phyloP scores from a whole-genome alignment of 805 yeast genomes.

The Brettanomyces sp. region DNA sequence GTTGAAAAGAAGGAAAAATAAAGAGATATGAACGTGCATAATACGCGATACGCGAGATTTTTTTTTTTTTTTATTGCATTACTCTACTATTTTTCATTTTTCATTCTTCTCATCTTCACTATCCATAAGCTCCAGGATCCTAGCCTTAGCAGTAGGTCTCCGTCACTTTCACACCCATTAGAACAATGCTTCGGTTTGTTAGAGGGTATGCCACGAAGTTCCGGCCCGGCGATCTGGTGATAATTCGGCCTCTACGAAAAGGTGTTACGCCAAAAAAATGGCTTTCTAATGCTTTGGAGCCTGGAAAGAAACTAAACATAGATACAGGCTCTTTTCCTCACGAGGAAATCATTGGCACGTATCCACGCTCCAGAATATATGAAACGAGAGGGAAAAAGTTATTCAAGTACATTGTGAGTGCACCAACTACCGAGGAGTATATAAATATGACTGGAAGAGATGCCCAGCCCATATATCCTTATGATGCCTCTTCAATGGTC shows the following conservation, averaged over 20 bases:
- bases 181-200: neutral
- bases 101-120: too few species aligned
- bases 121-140: too few species aligned
- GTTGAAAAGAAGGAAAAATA: too few species aligned
- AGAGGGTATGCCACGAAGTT: constrained; percentile 15
- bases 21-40: too few species aligned
- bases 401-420: constrained; percentile 25
- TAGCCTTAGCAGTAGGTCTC: too few species aligned
- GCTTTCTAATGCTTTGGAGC: constrained; percentile 22
- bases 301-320: constrained; percentile 12
- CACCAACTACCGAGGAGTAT: constrained; percentile 40
- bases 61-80: too few species aligned
- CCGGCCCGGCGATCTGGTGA: constrained; percentile 23
- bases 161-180: too few species aligned
- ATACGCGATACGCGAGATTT: too few species aligned
- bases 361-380: constrained; percentile 25
- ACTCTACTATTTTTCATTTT: too few species aligned
- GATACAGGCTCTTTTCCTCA: constrained; percentile 25
- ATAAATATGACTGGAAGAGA: constrained; percentile 29
- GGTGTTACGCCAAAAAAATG: constrained; percentile 17
- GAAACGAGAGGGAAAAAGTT: constrained; percentile 7
- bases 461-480: constrained; percentile 44
- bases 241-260: constrained; percentile 20
- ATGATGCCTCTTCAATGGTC: constrained; percentile 40
- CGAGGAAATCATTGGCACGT: constrained; percentile 28